These are phyloP conservation scores for Ormosia emarginata DNA, from an alignment of 306 rosid genomes.

Conservation along the genomic window DNA sequence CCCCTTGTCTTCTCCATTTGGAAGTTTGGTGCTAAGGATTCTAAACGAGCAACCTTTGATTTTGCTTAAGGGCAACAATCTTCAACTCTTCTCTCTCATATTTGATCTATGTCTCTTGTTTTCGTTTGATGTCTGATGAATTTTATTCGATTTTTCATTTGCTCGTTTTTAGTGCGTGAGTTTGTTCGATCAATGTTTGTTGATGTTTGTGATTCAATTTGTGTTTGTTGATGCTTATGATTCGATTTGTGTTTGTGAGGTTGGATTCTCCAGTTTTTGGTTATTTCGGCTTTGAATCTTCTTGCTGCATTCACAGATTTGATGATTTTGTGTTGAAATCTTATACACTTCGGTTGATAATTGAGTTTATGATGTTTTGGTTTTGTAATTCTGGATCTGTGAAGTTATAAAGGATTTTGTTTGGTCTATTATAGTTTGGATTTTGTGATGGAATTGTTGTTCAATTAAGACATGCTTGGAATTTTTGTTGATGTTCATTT, in stretches of 20 bases:
- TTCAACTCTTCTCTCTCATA: background rate
- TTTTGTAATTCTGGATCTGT: too few relatives aligned
- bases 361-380: too few relatives aligned
- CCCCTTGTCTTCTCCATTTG: too few relatives aligned
- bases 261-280: background rate
- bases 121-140: background rate
- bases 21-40: conserved; percentile 25
- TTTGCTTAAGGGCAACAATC: background rate
- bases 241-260: background rate
- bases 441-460: too few relatives aligned
- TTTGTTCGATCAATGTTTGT: too few relatives aligned
- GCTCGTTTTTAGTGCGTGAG: background rate
- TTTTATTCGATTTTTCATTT: background rate
- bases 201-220: background rate
- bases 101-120: background rate
- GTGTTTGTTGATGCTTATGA: background rate
- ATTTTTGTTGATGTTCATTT: background rate
- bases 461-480: too few relatives aligned
- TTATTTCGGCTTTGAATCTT: too few relatives aligned
- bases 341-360: too few relatives aligned
- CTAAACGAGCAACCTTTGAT: background rate
- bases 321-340: too few relatives aligned
- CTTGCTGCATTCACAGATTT: too few relatives aligned
- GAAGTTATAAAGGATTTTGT: too few relatives aligned
- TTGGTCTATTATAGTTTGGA: background rate